Conservation (phyloP, 208 protist species). For the Leishmania aethiopica region DNA sequence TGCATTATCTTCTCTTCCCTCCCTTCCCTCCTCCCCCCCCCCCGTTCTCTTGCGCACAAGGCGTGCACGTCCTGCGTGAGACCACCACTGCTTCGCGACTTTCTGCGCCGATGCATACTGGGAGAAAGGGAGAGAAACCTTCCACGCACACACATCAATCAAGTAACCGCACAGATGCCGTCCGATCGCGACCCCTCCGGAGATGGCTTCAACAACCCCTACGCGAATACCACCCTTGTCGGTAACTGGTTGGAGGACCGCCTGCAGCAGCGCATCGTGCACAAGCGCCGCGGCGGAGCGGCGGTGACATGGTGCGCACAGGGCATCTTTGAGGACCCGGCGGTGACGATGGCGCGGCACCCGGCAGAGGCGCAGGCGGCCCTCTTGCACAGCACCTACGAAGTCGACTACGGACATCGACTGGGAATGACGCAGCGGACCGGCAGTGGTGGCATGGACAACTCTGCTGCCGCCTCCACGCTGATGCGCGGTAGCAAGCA, state of each 20-base stretch:
- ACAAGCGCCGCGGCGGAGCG: background rate
- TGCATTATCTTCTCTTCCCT: background rate
- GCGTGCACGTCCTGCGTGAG: no score
- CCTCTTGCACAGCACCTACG: slow-evolving; percentile 25
- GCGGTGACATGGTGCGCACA: slow-evolving; percentile 6
- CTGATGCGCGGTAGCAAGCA: slow-evolving; percentile 16
- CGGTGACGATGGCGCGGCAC: slow-evolving; percentile 4
- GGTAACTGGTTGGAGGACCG: slow-evolving; percentile 79
- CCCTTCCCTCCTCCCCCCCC: background rate
- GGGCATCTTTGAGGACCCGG: slow-evolving; percentile 18
- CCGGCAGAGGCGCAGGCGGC: slow-evolving; percentile 9
- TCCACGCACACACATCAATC: background rate
- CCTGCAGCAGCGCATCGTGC: slow-evolving; percentile 6
- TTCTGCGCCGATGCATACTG: background rate
- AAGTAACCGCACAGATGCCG: background rate
- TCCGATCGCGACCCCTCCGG: background rate
- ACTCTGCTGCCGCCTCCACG: background rate
- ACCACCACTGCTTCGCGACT: no score
- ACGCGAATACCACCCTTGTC: slow-evolving; percentile 59
- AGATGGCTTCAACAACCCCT: slow-evolving; percentile 61
- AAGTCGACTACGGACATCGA: slow-evolving; percentile 17
- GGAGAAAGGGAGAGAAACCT: background rate
- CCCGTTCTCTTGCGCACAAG: background rate
- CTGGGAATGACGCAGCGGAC: background rate
- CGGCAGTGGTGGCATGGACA: background rate